Evolutionary conservation across 2,329 filamentous ascomycete species (phyloP).

Genomic region (Fusarium mangiferae): DNA sequence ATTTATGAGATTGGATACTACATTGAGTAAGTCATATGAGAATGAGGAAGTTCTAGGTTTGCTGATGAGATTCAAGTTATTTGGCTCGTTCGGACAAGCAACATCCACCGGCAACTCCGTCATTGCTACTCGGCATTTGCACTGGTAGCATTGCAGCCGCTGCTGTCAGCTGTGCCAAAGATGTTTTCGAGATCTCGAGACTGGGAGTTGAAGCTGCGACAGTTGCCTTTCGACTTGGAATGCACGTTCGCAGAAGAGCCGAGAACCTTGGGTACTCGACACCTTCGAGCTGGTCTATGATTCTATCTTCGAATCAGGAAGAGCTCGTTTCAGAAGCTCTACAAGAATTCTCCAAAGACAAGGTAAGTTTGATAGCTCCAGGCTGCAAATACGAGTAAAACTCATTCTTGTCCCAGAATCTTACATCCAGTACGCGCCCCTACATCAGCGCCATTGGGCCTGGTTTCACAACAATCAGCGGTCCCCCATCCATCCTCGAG

Average conservation of each 20-base stretch:
- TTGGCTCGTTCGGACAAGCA: background rate
- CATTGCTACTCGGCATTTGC: background rate
- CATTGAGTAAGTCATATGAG: background rate
- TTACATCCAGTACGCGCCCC: background rate
- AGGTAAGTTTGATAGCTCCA: accelerated
- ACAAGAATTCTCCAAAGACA: background rate
- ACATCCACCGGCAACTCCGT: background rate
- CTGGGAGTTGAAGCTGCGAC: background rate
- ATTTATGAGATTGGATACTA: conserved; percentile 2
- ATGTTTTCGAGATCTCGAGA: background rate
- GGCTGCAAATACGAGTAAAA: accelerated
- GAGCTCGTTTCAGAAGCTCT: background rate
- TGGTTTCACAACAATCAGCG: background rate
- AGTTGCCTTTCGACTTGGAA: background rate
- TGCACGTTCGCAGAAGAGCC: background rate
- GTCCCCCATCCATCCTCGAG: background rate
- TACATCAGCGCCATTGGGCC: background rate
- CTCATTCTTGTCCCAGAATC: background rate
- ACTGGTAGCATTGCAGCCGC: background rate
- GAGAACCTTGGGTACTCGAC: background rate
- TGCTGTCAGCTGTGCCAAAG: accelerated
- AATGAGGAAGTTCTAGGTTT: accelerated
- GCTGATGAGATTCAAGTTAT: background rate
- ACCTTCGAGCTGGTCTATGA: background rate
- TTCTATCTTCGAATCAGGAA: background rate